Base-by-base conservation (phyloP, 2,329 filamentous ascomycete species). In the Aspergillus sp. region DNA sequence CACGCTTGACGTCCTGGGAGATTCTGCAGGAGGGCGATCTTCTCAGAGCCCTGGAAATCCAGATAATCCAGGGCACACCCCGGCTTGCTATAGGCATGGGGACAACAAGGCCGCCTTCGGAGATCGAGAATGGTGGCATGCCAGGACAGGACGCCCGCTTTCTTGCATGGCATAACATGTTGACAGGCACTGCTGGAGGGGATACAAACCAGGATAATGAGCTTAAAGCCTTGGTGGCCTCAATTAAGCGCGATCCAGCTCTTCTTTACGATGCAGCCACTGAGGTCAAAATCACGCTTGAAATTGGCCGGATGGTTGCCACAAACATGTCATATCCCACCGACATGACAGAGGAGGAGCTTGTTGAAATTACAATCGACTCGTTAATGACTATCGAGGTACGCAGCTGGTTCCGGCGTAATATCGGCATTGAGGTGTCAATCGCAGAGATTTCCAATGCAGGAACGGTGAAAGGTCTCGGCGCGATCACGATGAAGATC, bases 361-460 rank as follows among this genome's bases (percentile, higher is more conserved):
- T 71, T 6, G 55, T 63, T 1, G 54, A 54, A 6, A 65, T 66
- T 18, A 42, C 54, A 11, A 65, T 70, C 3, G 71, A 73, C 49
- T 72, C 70, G 1, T 57, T 73, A 10, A 67, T 69, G 61, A 66
- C 69, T 1, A 64, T 73, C 49, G 71, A 73, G 56, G 64, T 73
- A n/a, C 65, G 69, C 4, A 69, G 60, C 26, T 72, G 69, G 65
- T 59, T 69, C 45, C 63, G 63, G 5, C 67, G 70, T 1, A 63
- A 60, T 22, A 52, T 69, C 0, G 64, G 58, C 0, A 57, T 72
- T 9, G 69, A 73, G 7, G 62, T 73, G 14, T 62, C 71, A 84
- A 79, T 75, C 88, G 59, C 79, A 87, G 75, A 90, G 86, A 78
- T 88, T 16, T 61, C 63, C 2, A 61, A 63, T 31, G 63, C 65